Evolutionary conservation across 1,139 yeast genomes (phyloP).

Genomic region (Hansenula sp.): DNA sequence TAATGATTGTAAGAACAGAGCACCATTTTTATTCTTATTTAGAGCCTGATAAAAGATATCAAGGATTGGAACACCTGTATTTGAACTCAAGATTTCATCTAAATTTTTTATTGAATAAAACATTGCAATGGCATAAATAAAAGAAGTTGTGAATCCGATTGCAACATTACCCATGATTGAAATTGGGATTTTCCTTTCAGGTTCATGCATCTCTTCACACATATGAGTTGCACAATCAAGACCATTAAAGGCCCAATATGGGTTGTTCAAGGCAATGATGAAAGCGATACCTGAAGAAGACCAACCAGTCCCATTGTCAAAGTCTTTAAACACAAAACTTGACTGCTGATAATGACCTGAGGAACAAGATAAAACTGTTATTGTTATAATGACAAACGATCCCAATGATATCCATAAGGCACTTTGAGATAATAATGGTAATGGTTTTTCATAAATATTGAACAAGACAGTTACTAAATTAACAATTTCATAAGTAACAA

Average conservation of each 20-base stretch:
- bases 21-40: slow-evolving; percentile 47
- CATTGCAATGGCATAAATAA: slow-evolving; percentile 53
- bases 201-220: slow-evolving; percentile 58
- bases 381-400: slow-evolving; percentile 51
- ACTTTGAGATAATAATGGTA: slow-evolving; percentile 48
- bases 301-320: slow-evolving; percentile 66
- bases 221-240: slow-evolving; percentile 63
- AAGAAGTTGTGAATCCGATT: slow-evolving; percentile 57
- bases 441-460: slow-evolving; percentile 54
- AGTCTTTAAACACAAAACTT: slow-evolving; percentile 56
- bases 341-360: slow-evolving; percentile 53
- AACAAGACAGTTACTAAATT: slow-evolving; percentile 43
- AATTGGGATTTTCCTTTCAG: slow-evolving; percentile 54
- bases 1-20: slow-evolving; percentile 51
- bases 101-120: slow-evolving; percentile 52
- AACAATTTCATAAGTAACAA: slow-evolving; percentile 45
- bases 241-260: slow-evolving; percentile 62
- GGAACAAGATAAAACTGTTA: slow-evolving; percentile 53
- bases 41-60: slow-evolving; percentile 57
- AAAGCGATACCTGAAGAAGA: slow-evolving; percentile 52
- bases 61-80: slow-evolving; percentile 56
- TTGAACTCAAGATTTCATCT: slow-evolving; percentile 37
- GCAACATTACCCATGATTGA: slow-evolving; percentile 60
- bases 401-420: slow-evolving; percentile 51
- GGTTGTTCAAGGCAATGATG: slow-evolving; percentile 58